Evolutionary conservation across 2,329 filamentous ascomycete genomes (phyloP), one percentile per base, ranked within the genome.

Genomic region (Xylariaceae sp.): DNA sequence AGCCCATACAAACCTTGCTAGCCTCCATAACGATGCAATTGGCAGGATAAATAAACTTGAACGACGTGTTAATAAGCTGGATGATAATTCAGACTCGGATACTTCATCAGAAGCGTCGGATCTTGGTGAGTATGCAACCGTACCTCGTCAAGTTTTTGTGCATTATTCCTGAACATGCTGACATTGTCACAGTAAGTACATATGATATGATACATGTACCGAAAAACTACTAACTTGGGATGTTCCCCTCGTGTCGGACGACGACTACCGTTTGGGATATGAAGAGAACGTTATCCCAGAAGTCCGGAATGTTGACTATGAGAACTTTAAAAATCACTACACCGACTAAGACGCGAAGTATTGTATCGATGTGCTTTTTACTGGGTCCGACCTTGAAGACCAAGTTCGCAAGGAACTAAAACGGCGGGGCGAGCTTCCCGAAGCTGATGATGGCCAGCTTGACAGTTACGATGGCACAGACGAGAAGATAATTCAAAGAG

Each of bases 321-420:
- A 46, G n/a, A 29, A 46, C 12, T 46, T 46, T 17, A 46, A 46
- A 23, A 46, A 46, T 16, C 32, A 38, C n/a, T 46, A 46, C 22
- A 46, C 22, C 2, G 44, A 46, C n/a, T 12, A 32, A 1, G 44
- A 46, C 1, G 38, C 32, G 2, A 46, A 41, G 19, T 42, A 42
- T 16, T 46, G 44, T 19, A 46, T 46, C 34, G 44, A 46, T 22
- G 44, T 22, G 3, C 21, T 46, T 14, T 22, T 41, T 14, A 33
- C 44, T 10, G 37, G 37, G n/a, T 37, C 44, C 4, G 27, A 42
- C 22, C 12, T 37, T 32, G 32, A 37, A 14, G 37, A 41, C 21
- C 44, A 46, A 20, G 34, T 42, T 21, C 44, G 44, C 5, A 29
- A 23, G 33, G 44, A 46, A 8, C 6, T 37, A 17, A 46, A 36